These are phyloP conservation scores for Suillus weaverae DNA, from an alignment of 768 basidiomycete genomes.

Conservation along the genomic window DNA sequence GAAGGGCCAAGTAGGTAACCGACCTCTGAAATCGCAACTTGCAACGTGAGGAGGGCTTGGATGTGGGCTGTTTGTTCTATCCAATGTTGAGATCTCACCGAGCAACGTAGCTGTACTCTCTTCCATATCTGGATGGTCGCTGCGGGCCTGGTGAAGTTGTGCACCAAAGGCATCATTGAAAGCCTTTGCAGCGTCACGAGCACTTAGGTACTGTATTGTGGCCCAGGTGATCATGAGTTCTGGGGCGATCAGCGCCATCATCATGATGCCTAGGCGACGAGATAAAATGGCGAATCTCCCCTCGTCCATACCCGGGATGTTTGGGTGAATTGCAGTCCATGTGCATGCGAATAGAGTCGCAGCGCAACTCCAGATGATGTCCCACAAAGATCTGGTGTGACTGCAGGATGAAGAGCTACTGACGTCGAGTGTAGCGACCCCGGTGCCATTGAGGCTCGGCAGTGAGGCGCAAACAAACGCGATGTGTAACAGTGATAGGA, in stretches of 20 bases:
- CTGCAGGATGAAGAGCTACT: background rate
- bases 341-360: constrained; percentile 31
- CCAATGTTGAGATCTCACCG: background rate
- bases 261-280: constrained; percentile 19
- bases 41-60: background rate
- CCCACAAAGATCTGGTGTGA: constrained; percentile 30
- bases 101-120: background rate
- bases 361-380: constrained; percentile 30
- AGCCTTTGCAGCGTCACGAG: background rate
- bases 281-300: background rate
- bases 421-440: background rate
- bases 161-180: background rate
- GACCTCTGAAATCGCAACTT: background rate
- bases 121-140: background rate
- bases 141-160: background rate
- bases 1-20: background rate
- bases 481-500: background rate
- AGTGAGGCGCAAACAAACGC: background rate
- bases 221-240: constrained; percentile 33
- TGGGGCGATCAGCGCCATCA: constrained; percentile 26
- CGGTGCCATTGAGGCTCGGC: background rate
- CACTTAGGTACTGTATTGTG: constrained; percentile 23
- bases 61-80: background rate
- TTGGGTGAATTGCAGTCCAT: constrained; percentile 33
- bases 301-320: constrained; percentile 25